phyloP scores from a whole-genome alignment of 164 flowering plant species.

The Platanus orientalis region DNA sequence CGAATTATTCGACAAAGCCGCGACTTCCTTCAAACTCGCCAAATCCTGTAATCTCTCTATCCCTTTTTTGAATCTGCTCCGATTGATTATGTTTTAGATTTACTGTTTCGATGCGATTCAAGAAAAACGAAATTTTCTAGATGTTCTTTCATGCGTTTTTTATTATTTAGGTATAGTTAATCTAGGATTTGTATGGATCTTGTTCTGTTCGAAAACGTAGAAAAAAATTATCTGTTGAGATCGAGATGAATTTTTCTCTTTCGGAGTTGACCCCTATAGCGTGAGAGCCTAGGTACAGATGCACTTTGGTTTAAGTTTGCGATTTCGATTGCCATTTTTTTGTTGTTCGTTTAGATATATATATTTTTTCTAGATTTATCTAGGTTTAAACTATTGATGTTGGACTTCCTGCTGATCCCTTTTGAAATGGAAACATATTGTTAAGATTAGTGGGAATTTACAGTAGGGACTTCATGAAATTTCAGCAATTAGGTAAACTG shows the following conservation, averaged over 20 bases:
- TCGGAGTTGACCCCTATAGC: not conserved
- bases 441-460: too few species aligned
- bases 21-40: constrained; percentile 47
- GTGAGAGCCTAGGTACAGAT: not conserved
- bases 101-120: not conserved
- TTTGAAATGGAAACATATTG: too few species aligned
- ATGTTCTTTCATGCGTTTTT: not conserved
- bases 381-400: too few species aligned
- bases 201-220: not conserved
- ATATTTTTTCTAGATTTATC: too few species aligned
- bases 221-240: not conserved
- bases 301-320: not conserved
- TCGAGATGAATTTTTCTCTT: not conserved
- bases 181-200: not conserved
- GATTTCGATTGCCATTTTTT: too few species aligned
- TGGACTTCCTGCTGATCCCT: too few species aligned
- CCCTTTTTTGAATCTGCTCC: not conserved
- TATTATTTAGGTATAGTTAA: not conserved
- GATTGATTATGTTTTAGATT: not conserved
- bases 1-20: constrained; percentile 50
- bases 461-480: too few species aligned
- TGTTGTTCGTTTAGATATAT: too few species aligned
- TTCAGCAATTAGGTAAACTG: too few species aligned
- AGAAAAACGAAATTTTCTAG: not conserved
- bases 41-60: constrained; percentile 33